Percentiles rank a stretch among this genome's conserved stretches.
phyloP scores from a whole-genome alignment of 176 grass and related monocot genomes.

The Cocos nucifera region DNA sequence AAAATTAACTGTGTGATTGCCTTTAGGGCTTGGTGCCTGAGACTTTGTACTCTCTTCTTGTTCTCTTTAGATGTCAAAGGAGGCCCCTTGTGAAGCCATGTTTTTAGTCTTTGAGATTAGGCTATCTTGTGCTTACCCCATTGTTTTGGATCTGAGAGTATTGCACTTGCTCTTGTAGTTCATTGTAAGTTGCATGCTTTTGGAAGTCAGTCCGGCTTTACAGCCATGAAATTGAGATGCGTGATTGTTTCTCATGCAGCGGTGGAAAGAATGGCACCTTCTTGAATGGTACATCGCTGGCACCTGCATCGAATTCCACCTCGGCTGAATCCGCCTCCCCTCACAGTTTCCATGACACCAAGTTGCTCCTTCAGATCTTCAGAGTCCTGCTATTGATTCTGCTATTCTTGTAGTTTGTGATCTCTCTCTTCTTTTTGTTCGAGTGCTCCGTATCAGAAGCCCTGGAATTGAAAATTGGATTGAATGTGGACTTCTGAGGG shows the following conservation, averaged over 20 bases:
- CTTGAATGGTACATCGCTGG: slow-evolving; percentile 58
- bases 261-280: slow-evolving; percentile 61
- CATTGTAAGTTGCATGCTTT: neutral
- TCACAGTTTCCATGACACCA: slow-evolving; percentile 16
- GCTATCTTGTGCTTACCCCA: too few species aligned
- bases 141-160: too few species aligned
- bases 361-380: slow-evolving; percentile 11
- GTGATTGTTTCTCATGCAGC: slow-evolving; percentile 12
- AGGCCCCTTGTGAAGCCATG: too few species aligned
- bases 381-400: slow-evolving; percentile 20
- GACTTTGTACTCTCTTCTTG: too few species aligned
- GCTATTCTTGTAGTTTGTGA: slow-evolving; percentile 39
- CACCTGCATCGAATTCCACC: slow-evolving; percentile 70
- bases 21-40: too few species aligned
- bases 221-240: neutral
- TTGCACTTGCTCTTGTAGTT: too few species aligned
- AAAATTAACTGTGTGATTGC: too few species aligned
- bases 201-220: neutral
- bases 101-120: too few species aligned
- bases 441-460: neutral
- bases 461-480: neutral
- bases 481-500: neutral
- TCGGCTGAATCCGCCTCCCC: slow-evolving; percentile 28
- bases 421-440: slow-evolving; percentile 5
- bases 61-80: too few species aligned